Percentiles rank a stretch among this genome's conserved stretches.
Conservation (phyloP, 306 rosid species). For the Cajanus cajan region DNA sequence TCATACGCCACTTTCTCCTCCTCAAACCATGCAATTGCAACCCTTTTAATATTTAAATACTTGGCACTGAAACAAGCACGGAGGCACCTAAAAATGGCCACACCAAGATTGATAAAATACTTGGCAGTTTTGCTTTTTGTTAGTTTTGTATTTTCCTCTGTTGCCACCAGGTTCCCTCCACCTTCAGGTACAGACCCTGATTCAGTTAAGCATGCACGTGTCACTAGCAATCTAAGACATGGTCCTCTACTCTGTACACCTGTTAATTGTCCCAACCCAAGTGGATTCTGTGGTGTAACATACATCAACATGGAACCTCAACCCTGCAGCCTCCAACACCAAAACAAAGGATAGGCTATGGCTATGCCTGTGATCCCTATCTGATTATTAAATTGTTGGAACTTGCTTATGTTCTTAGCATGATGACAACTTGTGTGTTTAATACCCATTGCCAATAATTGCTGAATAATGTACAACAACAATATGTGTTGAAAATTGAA, state of each 20-base stretch:
- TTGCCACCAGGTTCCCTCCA: conserved; percentile 14
- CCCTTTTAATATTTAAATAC: conserved; percentile 9
- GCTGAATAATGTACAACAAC: not conserved
- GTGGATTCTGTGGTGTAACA: not conserved
- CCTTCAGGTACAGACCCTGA: not conserved
- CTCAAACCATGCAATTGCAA: not conserved
- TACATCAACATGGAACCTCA: not conserved
- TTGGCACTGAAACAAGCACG: not conserved
- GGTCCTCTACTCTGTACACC: conserved; percentile 26
- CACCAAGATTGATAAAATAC: not conserved
- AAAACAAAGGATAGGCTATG: not conserved
- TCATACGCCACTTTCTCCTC: not conserved
- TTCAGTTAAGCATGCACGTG: not conserved
- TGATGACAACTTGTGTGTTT: not conserved
- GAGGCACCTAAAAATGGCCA: conserved; percentile 6
- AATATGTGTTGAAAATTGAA: not conserved
- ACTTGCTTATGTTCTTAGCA: not conserved
- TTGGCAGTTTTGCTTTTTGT: not conserved
- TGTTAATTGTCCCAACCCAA: conserved; percentile 5
- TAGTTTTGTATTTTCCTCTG: conserved; percentile 8
- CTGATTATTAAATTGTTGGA: not conserved
- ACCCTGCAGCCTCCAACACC: not conserved
- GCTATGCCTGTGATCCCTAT: not conserved
- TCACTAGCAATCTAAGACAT: not conserved
- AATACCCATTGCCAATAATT: not conserved